Percentiles rank a stretch among this genome's conserved stretches.
Conservation (phyloP, 305 asterid species). For the Nicotiana rustica region DNA sequence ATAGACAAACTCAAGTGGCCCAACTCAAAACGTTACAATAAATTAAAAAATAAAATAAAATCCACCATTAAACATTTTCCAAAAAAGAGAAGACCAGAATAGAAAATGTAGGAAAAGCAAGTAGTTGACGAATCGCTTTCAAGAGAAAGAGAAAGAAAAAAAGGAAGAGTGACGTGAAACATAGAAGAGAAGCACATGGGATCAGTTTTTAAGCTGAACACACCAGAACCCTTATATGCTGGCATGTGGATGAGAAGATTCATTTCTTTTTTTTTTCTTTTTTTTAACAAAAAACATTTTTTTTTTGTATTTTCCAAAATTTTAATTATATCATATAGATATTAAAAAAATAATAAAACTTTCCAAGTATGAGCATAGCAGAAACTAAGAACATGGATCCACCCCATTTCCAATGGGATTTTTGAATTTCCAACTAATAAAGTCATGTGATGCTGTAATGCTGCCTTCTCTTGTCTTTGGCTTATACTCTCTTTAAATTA, state of each 20-base stretch:
- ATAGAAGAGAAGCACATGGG: conserved; percentile 68
- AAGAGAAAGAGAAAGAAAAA: conserved; percentile 41
- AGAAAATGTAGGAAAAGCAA: conserved; percentile 27
- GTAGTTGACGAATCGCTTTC: conserved; percentile 73
- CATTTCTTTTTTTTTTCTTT: conserved; percentile 25
- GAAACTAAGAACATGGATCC: conserved; percentile 69
- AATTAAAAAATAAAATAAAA: not conserved
- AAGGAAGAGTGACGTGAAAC: conserved; percentile 59
- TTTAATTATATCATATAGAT: conserved; percentile 7
- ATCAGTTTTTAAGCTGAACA: conserved; percentile 50
- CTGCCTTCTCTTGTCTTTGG: conserved; percentile 51
- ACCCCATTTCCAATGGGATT: conserved; percentile 59
- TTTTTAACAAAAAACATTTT: not conserved
- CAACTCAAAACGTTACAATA: conserved; percentile 19
- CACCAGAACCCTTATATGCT: conserved; percentile 48
- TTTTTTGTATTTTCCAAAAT: conserved; percentile 31
- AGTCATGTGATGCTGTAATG: conserved; percentile 59
- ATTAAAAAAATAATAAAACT: not conserved
- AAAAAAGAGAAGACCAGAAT: not conserved
- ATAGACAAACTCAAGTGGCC: conserved; percentile 38
- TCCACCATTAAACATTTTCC: not conserved
- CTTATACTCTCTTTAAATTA: conserved; percentile 33
- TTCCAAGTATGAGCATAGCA: conserved; percentile 34
- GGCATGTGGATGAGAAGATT: conserved; percentile 69
- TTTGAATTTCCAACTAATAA: conserved; percentile 60